Conservation (phyloP, 116 monocot genomes). For the Phalaenopsis hybrid region DNA sequence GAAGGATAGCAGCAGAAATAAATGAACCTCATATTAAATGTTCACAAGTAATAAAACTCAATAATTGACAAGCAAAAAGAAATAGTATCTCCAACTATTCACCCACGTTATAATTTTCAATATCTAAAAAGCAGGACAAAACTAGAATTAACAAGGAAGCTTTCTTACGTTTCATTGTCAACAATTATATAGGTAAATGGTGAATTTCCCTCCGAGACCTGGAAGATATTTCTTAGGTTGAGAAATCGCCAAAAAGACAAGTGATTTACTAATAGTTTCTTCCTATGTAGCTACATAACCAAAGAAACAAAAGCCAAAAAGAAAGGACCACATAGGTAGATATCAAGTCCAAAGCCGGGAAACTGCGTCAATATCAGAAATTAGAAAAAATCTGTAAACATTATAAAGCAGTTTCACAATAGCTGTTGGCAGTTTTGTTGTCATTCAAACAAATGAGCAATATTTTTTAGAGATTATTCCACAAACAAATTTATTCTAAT, state of each 20-base stretch:
- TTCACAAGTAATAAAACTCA: not conserved
- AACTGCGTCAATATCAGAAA: not conserved
- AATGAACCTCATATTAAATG: not conserved
- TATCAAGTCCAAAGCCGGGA: not conserved
- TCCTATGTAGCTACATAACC: not conserved
- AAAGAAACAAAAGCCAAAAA: not conserved
- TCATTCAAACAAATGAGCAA: not conserved
- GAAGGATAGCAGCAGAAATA: not conserved
- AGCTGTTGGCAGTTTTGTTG: not conserved
- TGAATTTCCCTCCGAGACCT: conserved; percentile 91
- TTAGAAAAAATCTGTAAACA: not conserved
- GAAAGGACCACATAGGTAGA: not conserved
- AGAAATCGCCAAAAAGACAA: not conserved
- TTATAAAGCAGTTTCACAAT: not conserved
- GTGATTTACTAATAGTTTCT: not conserved
- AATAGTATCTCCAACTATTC: not conserved
- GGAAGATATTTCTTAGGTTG: conserved; percentile 13
- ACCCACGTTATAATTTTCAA: not conserved
- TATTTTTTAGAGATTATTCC: not conserved
- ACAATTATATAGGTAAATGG: conserved; percentile 97
- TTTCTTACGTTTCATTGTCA: conserved; percentile 76
- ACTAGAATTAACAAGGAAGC: not conserved
- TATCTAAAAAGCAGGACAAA: not conserved
- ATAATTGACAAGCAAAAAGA: not conserved
- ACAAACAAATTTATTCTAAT: not conserved